Conservation (phyloP, 768 basidiomycete genomes). For the Lyophyllum atratum region DNA sequence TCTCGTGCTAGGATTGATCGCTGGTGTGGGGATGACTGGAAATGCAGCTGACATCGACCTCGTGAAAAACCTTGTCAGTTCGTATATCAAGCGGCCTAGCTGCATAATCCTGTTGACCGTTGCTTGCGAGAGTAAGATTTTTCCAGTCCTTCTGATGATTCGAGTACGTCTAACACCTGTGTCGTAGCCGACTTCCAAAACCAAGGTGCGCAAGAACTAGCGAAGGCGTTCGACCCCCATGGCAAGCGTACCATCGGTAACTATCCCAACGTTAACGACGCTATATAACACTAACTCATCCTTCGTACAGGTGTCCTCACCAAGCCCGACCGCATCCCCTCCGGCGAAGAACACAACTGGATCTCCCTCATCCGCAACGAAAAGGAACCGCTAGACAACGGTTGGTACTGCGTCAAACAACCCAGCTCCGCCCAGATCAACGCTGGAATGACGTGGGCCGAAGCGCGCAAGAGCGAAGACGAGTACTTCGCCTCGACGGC, state of each 20-base stretch:
- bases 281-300: neutral
- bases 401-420: constrained; percentile 64
- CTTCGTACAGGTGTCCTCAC: constrained; percentile 61
- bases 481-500: constrained; percentile 52
- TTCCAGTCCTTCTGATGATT: neutral
- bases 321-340: constrained; percentile 68
- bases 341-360: constrained; percentile 59
- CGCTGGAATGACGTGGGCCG: constrained; percentile 54
- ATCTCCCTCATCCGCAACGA: constrained; percentile 57
- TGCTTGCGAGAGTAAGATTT: constrained; percentile 61
- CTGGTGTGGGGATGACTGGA: constrained; percentile 50
- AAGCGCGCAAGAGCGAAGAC: constrained; percentile 59
- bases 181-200: constrained; percentile 75
- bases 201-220: constrained; percentile 70
- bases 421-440: constrained; percentile 52
- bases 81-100: constrained; percentile 62
- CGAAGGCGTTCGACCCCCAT: constrained; percentile 58
- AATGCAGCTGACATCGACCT: constrained; percentile 60
- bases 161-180: neutral
- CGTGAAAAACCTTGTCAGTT: constrained; percentile 55
- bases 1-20: constrained; percentile 51
- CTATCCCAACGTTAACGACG: constrained; percentile 3
- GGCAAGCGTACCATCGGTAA: constrained; percentile 73
- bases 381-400: constrained; percentile 48
- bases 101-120: constrained; percentile 64